Percentiles rank a stretch among this genome's conserved stretches.
Conservation (phyloP, 257 asterid genomes). For the Rhazya stricta region DNA sequence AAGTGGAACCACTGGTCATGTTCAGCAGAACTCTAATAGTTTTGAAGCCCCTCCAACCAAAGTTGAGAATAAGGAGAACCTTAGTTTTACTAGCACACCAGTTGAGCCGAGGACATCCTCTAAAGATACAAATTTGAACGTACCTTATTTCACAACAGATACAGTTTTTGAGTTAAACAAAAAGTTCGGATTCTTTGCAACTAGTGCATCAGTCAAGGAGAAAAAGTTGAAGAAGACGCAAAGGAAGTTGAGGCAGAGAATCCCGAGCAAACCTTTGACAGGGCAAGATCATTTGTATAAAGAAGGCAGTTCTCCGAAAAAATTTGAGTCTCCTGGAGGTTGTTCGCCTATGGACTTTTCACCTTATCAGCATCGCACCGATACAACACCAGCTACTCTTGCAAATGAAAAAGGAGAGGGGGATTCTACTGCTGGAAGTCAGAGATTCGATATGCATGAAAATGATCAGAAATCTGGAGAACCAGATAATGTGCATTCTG, state of each 20-base stretch:
- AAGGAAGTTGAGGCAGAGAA: conserved; percentile 44
- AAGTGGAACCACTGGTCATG: conserved; percentile 22
- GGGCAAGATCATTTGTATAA: conserved; percentile 25
- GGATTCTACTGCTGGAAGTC: conserved; percentile 17
- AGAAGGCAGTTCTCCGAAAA: conserved; percentile 32
- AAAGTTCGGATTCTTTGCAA: conserved; percentile 33
- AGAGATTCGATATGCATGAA: conserved; percentile 12
- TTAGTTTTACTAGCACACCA: conserved; percentile 28
- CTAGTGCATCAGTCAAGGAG: conserved; percentile 32
- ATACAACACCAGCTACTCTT: conserved; percentile 27
- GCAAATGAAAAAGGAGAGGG: conserved; percentile 30
- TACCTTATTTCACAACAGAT: conserved; percentile 33
- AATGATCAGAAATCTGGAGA: conserved; percentile 17
- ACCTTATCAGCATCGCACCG: conserved; percentile 46
- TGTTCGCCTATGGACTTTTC: conserved; percentile 96
- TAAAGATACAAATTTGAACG: conserved; percentile 37
- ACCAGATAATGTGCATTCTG: conserved; percentile 21
- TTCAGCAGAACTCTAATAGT: conserved; percentile 23
- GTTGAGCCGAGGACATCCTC: conserved; percentile 29
- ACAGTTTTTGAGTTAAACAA: conserved; percentile 26
- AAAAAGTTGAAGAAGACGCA: conserved; percentile 46
- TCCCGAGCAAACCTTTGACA: conserved; percentile 34
- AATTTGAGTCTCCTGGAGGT: conserved; percentile 46
- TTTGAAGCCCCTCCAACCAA: conserved; percentile 29
- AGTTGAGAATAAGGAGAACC: conserved; percentile 36